Evolutionary conservation across 192 early-diverging fungal genomes (phyloP), one percentile per base, ranked within the genome.

Genomic region (Coemansia sp.): DNA sequence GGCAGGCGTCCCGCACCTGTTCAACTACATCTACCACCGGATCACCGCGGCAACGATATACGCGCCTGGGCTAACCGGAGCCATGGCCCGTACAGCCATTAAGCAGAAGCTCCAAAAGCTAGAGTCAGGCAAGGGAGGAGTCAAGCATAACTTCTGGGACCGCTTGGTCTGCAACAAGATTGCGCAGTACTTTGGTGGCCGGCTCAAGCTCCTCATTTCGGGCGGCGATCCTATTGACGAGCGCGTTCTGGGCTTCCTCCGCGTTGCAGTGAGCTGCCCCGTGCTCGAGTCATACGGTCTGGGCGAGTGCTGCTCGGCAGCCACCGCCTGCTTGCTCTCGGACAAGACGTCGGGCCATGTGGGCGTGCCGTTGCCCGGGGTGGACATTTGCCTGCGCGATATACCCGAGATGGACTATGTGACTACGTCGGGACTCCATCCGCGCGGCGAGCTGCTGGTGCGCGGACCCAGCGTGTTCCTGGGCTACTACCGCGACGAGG

Each of bases 381-480:
- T 80, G 23, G 85, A 93, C 59, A 79, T 96, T 48, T 93, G 93
- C 59, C 77, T 97, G 34, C 80, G 82, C 3, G 91, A 94, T 60
- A 85, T 97, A 14, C 90, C 92, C 13, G 81, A 84, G 27, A 91
- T 97, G 87, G 84, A 85, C 41, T 94, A 94, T 63, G 71, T 77
- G 18, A 81, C 86, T 1, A 82, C 76, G 27, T 85, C 90, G 60
- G 82, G 84, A 42, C 89, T 90, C 26, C 63, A 78, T 51, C 83
- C 92, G 27, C 84, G 95, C 30, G 93, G 95, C 42, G 95, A 98
- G 68, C 84, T 97, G 46, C 87, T 86, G 70, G 68, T 90, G 31
- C 86, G 89, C 27, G 91, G 91, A n/a, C 31, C 78, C 29, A 77
- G 68, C 41, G 80, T 85, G 18, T 86, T 93, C 64, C 60, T 68